Evolutionary conservation across 148 eudicot genomes (phyloP).

Genomic region (Rhododendron kiyosumense): DNA sequence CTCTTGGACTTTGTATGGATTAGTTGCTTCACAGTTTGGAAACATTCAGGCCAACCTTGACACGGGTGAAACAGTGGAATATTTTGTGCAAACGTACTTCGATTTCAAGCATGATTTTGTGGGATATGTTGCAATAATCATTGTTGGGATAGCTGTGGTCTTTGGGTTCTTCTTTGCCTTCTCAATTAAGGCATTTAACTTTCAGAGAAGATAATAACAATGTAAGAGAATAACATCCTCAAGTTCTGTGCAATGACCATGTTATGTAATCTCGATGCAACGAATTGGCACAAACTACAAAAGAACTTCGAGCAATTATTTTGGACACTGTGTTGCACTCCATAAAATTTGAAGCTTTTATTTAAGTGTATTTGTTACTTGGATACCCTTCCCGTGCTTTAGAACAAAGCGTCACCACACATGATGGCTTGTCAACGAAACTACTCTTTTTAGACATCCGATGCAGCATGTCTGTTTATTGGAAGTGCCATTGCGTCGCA

Average conservation of each 20-base stretch:
- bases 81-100: slow-evolving; percentile 34
- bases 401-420: too few species aligned
- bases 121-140: slow-evolving; percentile 37
- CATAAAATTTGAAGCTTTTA: neutral
- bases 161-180: slow-evolving; percentile 49
- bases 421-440: too few species aligned
- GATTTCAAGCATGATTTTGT: slow-evolving; percentile 43
- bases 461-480: too few species aligned
- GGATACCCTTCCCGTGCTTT: neutral
- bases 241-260: neutral
- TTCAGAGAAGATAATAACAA: slow-evolving; percentile 38
- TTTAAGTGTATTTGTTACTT: neutral
- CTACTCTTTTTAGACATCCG: neutral
- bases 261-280: neutral
- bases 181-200: slow-evolving; percentile 49
- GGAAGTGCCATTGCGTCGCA: too few species aligned
- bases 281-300: neutral
- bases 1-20: slow-evolving; percentile 59
- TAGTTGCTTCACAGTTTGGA: slow-evolving; percentile 55
- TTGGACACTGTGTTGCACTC: neutral
- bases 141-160: slow-evolving; percentile 32
- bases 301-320: neutral
- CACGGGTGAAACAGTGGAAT: slow-evolving; percentile 28
- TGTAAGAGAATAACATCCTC: neutral
- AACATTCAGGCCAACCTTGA: slow-evolving; percentile 23